Conservation (phyloP, 768 basidiomycete species). For the Russula ochroleuca region DNA sequence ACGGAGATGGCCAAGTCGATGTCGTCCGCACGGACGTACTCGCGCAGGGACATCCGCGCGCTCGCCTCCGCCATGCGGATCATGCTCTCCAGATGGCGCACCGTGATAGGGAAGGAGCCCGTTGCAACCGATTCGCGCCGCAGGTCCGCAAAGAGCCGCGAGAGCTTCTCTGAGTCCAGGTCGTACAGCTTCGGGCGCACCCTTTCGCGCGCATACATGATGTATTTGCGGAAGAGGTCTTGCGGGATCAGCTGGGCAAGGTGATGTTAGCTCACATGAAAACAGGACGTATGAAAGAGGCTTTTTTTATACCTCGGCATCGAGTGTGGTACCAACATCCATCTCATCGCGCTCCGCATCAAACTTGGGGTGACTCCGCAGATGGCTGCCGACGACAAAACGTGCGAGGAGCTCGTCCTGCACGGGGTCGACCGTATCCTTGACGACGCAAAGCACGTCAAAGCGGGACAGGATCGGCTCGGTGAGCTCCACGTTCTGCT, state of each 20-base stretch:
- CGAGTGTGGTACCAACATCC: slow-evolving; percentile 81
- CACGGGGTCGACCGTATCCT: slow-evolving; percentile 95
- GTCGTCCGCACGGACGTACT: slow-evolving; percentile 93
- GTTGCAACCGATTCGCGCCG: slow-evolving; percentile 95
- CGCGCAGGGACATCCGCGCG: slow-evolving; percentile 96
- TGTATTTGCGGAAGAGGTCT: slow-evolving; percentile 93
- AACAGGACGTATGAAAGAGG: slow-evolving; percentile 20
- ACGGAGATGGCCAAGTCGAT: slow-evolving; percentile 97
- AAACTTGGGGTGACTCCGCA: slow-evolving; percentile 92
- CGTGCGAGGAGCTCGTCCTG: slow-evolving; percentile 94
- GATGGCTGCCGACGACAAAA: slow-evolving; percentile 97
- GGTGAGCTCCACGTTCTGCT: slow-evolving; percentile 97
- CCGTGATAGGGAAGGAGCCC: slow-evolving; percentile 98
- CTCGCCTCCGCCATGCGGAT: slow-evolving; percentile 99
- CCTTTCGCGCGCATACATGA: slow-evolving; percentile 96
- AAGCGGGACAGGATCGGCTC: slow-evolving; percentile 98
- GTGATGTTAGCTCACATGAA: slow-evolving; percentile 2
- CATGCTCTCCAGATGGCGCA: slow-evolving; percentile 97
- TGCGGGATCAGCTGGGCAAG: slow-evolving; percentile 83
- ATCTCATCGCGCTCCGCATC: slow-evolving; percentile 85
- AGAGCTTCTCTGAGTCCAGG: slow-evolving; percentile 92
- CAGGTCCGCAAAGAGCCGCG: slow-evolving; percentile 90
- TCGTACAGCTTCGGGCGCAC: slow-evolving; percentile 91
- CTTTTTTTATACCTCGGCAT: slow-evolving; percentile 86
- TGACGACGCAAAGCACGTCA: slow-evolving; percentile 96